These are phyloP conservation scores for Teratosphaeria viscida DNA, from an alignment of 2,329 filamentous ascomycete species.

Conservation along the genomic window DNA sequence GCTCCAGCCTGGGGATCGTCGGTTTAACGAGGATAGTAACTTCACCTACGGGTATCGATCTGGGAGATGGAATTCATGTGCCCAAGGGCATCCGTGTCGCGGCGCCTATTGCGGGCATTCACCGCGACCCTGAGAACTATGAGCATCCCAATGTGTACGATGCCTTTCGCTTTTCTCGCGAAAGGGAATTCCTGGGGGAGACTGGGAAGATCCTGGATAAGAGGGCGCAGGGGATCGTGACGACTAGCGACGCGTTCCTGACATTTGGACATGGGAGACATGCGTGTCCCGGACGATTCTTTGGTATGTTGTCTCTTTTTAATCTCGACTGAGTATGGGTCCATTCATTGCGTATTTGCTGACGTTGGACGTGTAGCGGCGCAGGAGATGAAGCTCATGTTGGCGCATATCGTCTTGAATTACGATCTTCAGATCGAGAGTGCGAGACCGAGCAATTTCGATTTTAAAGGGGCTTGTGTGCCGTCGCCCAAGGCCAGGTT, in stretches of 20 bases:
- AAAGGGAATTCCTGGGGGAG: conserved; percentile 14
- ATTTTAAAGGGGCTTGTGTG: background rate
- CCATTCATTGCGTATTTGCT: no score
- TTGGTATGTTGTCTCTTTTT: conserved; percentile 4
- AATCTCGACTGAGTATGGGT: no score
- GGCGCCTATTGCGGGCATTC: conserved; percentile 4
- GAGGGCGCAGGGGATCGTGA: conserved; percentile 16
- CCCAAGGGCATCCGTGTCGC: conserved; percentile 10
- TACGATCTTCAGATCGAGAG: conserved; percentile 23
- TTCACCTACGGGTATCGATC: conserved; percentile 15
- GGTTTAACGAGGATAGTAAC: conserved; percentile 19
- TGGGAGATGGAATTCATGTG: conserved; percentile 16
- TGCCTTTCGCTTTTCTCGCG: conserved; percentile 22
- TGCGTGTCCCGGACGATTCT: conserved; percentile 30
- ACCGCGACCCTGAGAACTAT: conserved; percentile 23
- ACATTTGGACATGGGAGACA: conserved; percentile 22
- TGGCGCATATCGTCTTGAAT: conserved; percentile 27
- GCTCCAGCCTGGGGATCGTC: conserved; percentile 14
- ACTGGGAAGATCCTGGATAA: conserved; percentile 1
- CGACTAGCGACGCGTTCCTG: conserved; percentile 20
- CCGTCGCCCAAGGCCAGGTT: background rate
- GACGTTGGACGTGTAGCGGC: conserved; percentile 7
- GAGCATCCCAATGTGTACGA: conserved; percentile 18
- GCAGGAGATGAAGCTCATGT: conserved; percentile 28
- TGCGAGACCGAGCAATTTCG: background rate